A percentile compares a stretch with the other conserved stretches of the same genome.
phyloP scores from a whole-genome alignment of 2,329 filamentous ascomycete species.

The Ophiostoma sp. region DNA sequence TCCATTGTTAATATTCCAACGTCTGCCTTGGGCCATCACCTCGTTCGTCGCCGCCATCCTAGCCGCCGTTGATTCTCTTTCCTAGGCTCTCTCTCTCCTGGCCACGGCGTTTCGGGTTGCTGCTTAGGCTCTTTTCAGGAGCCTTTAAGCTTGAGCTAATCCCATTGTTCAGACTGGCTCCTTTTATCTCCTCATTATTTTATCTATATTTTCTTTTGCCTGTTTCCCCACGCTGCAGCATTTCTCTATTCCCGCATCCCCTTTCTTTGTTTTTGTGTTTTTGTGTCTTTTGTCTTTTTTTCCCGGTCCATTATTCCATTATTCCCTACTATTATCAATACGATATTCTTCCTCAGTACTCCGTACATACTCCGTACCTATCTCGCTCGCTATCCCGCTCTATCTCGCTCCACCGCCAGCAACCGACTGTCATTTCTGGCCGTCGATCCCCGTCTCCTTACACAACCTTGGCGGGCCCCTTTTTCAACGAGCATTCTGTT shows the following conservation, averaged over 20 bases:
- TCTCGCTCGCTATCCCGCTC: background rate
- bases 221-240: background rate
- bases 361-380: background rate
- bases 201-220: background rate
- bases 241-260: slow-evolving; percentile 4
- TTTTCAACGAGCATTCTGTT: background rate
- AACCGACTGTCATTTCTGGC: background rate
- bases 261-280: slow-evolving; percentile 3
- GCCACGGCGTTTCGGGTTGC: slow-evolving; percentile 3
- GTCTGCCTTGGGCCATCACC: background rate
- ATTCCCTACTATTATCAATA: background rate
- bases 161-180: slow-evolving; percentile 5
- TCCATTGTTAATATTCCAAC: background rate
- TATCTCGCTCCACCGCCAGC: slow-evolving; percentile 11
- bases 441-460: background rate
- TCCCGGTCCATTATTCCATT: background rate
- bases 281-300: slow-evolving; percentile 2
- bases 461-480: background rate
- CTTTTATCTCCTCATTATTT: background rate
- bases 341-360: background rate
- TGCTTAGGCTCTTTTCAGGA: background rate
- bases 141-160: background rate
- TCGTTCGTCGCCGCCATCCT: background rate
- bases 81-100: background rate
- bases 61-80: background rate